phyloP scores from a whole-genome alignment of 768 basidiomycete genomes.

The Mrakia blollopis region DNA sequence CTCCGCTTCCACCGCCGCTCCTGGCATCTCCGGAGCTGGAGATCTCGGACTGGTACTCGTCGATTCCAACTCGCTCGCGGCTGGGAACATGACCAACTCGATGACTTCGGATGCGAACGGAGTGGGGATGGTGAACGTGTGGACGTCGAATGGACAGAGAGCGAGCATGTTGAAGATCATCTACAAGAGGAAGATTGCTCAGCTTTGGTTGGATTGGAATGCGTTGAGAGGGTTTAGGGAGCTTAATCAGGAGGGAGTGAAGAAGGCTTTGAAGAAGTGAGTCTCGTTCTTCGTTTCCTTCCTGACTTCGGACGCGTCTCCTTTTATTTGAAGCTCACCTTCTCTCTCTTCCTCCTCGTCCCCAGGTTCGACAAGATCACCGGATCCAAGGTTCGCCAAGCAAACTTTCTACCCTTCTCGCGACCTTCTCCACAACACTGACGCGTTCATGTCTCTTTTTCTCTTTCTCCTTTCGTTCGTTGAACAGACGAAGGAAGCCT shows the following conservation, averaged over 20 bases:
- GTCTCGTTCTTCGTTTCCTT: slow-evolving; percentile 36
- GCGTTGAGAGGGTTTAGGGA: slow-evolving; percentile 82
- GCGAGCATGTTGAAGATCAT: slow-evolving; percentile 76
- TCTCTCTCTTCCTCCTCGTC: neutral
- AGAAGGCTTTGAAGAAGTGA: slow-evolving; percentile 92
- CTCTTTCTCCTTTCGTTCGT: neutral
- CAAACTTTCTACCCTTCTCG: slow-evolving; percentile 29
- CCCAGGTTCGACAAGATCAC: slow-evolving; percentile 89
- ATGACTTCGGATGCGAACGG: slow-evolving; percentile 38
- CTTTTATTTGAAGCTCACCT: neutral
- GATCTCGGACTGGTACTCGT: slow-evolving; percentile 44
- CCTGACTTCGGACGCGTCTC: neutral
- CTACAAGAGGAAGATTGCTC: slow-evolving; percentile 84
- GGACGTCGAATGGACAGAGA: slow-evolving; percentile 73
- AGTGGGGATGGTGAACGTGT: slow-evolving; percentile 52
- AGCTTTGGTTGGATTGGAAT: slow-evolving; percentile 68
- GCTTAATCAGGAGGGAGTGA: slow-evolving; percentile 85
- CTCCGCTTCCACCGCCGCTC: neutral
- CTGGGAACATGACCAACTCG: slow-evolving; percentile 14
- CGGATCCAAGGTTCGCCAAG: slow-evolving; percentile 43
- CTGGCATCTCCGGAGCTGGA: slow-evolving; percentile 7
- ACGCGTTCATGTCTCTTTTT: neutral
- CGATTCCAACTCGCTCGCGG: slow-evolving; percentile 50
- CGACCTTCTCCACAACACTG: neutral
- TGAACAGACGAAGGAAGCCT: slow-evolving; percentile 25